Evolutionary conservation across 1,284 basidiomycete genomes (phyloP).

Genomic region (Boletus semigastroideus): DNA sequence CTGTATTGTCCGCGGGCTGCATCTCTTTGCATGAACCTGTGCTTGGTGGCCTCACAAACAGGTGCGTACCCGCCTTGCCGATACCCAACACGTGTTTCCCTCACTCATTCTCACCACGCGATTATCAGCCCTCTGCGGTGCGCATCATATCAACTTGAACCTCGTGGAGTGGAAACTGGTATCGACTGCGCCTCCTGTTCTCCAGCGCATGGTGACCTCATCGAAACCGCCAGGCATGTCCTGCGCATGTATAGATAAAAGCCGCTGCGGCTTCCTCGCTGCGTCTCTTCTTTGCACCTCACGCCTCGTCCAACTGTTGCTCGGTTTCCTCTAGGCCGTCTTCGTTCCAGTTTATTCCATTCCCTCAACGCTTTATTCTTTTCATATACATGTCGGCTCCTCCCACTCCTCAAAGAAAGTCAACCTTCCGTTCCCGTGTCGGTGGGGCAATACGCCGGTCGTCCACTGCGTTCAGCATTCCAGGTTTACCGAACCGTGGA

Average conservation of each 20-base stretch:
- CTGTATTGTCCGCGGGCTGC: slow-evolving; percentile 1
- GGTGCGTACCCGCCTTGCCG: slow-evolving; percentile 17
- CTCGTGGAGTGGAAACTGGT: slow-evolving; percentile 21
- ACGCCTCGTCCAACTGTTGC: slow-evolving; percentile 13
- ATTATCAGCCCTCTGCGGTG: slow-evolving; percentile 34
- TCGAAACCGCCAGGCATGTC: slow-evolving; percentile 37
- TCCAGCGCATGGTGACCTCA: slow-evolving; percentile 32
- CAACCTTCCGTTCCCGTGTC: slow-evolving; percentile 34
- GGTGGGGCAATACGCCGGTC: slow-evolving; percentile 34
- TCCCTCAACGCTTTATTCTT: background rate
- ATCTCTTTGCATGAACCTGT: slow-evolving; percentile 21
- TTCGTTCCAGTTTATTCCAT: slow-evolving; percentile 6
- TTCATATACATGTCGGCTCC: slow-evolving; percentile 22
- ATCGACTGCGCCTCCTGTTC: slow-evolving; percentile 26
- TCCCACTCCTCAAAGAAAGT: slow-evolving; percentile 33
- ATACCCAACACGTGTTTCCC: slow-evolving; percentile 31
- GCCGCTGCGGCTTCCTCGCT: slow-evolving; percentile 17
- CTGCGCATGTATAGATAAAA: slow-evolving; percentile 27
- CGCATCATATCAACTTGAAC: slow-evolving; percentile 34
- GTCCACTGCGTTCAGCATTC: slow-evolving; percentile 34
- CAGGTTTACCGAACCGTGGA: slow-evolving; percentile 28
- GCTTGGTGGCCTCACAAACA: slow-evolving; percentile 5
- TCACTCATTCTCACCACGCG: slow-evolving; percentile 31
- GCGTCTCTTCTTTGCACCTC: slow-evolving; percentile 21
- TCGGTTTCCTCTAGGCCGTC: background rate